Evolutionary conservation across 768 basidiomycete species (phyloP).

Genomic region (Pleurotus platypus): DNA sequence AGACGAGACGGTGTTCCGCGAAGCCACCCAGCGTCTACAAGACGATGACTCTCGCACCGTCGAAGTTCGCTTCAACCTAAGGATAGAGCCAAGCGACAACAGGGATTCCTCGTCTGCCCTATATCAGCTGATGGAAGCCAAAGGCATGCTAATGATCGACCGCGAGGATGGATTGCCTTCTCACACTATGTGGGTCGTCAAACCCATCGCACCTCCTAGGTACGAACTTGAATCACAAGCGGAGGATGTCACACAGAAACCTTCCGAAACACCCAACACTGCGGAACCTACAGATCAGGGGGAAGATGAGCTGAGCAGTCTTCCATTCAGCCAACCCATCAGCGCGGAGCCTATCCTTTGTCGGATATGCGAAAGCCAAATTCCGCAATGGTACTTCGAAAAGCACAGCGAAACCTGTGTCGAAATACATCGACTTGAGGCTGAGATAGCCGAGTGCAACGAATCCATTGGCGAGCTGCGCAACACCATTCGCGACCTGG

Average conservation of each 20-base stretch:
- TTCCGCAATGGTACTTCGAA: slow-evolving; percentile 99
- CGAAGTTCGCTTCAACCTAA: slow-evolving; percentile 86
- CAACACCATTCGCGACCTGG: slow-evolving; percentile 80
- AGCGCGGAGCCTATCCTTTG: slow-evolving; percentile 84
- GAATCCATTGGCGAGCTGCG: slow-evolving; percentile 87
- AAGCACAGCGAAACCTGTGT: slow-evolving; percentile 99
- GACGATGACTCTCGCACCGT: slow-evolving; percentile 93
- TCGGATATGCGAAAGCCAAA: slow-evolving; percentile 94
- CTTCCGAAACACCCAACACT: not conserved
- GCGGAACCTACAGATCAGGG: slow-evolving; percentile 23
- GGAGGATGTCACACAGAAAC: slow-evolving; percentile 54
- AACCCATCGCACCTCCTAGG: slow-evolving; percentile 70
- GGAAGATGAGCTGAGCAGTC: slow-evolving; percentile 58
- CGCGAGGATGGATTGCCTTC: slow-evolving; percentile 82
- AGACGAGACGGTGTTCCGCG: slow-evolving; percentile 81
- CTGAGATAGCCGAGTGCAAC: slow-evolving; percentile 91
- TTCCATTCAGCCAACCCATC: slow-evolving; percentile 76
- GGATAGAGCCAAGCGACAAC: slow-evolving; percentile 61
- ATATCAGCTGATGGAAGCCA: slow-evolving; percentile 91
- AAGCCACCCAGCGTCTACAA: slow-evolving; percentile 80
- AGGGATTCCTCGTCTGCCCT: slow-evolving; percentile 51
- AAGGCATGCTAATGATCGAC: slow-evolving; percentile 98
- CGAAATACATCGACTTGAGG: slow-evolving; percentile 93
- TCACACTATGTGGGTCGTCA: slow-evolving; percentile 98
- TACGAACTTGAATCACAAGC: slow-evolving; percentile 62